Conservation (phyloP, 2,329 filamentous ascomycete species). For the Coleophoma cylindrospora region DNA sequence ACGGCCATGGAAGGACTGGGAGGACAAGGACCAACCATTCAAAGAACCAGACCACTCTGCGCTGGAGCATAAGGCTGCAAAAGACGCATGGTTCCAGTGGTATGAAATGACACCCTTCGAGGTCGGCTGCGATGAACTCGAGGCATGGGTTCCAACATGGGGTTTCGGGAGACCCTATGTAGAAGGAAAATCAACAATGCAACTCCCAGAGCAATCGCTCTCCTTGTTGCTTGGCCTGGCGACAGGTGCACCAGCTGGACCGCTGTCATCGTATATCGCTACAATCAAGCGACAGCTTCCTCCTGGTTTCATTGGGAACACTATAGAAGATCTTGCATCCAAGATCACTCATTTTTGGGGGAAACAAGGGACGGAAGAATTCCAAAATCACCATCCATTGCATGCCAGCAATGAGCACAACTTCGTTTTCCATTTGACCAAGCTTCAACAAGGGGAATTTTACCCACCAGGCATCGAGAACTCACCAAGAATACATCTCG, state of each 20-base stretch:
- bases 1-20: slow-evolving; percentile 46
- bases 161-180: slow-evolving; percentile 57
- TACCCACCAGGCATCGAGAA: slow-evolving; percentile 25
- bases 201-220: slow-evolving; percentile 24
- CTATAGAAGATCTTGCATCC: no score
- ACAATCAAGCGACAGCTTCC: no score
- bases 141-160: slow-evolving; percentile 63
- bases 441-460: slow-evolving; percentile 9
- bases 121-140: slow-evolving; percentile 10
- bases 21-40: slow-evolving; percentile 18
- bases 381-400: no score
- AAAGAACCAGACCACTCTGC: slow-evolving; percentile 19
- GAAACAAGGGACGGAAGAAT: no score
- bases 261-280: no score
- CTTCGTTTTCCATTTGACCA: neutral
- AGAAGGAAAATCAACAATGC: slow-evolving; percentile 35
- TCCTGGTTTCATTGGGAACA: no score
- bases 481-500: slow-evolving; percentile 28
- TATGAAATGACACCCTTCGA: no score
- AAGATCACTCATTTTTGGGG: no score
- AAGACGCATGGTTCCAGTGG: no score
- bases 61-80: slow-evolving; percentile 14
- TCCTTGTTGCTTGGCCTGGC: no score
- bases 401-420: no score
- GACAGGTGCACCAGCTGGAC: no score